These are phyloP conservation scores for Erythrophleum fordii DNA, from an alignment of 306 rosid genomes.

Conservation along the genomic window DNA sequence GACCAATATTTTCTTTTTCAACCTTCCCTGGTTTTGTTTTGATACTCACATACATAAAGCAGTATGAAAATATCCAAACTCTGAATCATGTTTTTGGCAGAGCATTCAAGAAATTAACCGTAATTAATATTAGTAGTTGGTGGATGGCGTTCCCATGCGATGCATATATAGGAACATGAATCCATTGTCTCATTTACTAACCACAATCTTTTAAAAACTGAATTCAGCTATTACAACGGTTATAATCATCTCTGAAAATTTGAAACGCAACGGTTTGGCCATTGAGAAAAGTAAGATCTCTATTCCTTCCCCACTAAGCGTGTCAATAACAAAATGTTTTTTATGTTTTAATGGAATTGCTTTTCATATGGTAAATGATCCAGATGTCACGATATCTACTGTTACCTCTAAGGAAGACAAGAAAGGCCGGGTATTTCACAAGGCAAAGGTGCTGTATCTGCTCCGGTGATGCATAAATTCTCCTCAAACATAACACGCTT, in stretches of 20 bases:
- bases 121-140: too few species aligned
- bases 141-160: not conserved
- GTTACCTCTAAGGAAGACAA: conserved; percentile 41
- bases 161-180: conserved; percentile 3
- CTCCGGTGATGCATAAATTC: not conserved
- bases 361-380: conserved; percentile 23
- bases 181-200: conserved; percentile 21
- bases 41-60: not conserved
- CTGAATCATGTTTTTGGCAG: not conserved
- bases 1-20: not conserved
- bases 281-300: conserved; percentile 63
- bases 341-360: not conserved
- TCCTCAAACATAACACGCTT: not conserved
- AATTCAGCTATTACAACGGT: conserved; percentile 75
- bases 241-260: conserved; percentile 58
- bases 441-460: conserved; percentile 62
- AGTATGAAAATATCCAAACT: not conserved
- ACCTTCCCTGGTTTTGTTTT: not conserved
- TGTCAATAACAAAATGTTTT: not conserved
- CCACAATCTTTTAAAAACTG: not conserved
- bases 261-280: conserved; percentile 65
- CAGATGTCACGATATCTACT: conserved; percentile 52
- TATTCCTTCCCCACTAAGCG: conserved; percentile 20
- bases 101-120: not conserved
- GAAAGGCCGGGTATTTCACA: conserved; percentile 49